These are phyloP conservation scores for Hypoxylon sp. DNA, from an alignment of 2,329 filamentous ascomycete species.

Conservation along the genomic window DNA sequence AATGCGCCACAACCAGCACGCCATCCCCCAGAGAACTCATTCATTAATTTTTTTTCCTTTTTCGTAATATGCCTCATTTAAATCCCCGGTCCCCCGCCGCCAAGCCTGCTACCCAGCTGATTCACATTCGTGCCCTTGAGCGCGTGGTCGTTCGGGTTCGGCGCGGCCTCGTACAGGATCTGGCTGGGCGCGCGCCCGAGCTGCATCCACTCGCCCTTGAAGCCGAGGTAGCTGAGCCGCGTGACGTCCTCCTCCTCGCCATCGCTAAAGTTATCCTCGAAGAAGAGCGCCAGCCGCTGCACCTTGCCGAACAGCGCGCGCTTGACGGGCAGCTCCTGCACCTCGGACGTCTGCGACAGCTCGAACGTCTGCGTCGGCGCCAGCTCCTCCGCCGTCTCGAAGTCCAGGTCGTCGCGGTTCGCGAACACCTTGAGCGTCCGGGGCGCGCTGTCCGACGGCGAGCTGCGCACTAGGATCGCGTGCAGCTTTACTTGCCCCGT, in stretches of 20 bases:
- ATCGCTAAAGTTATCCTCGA: constrained; percentile 88
- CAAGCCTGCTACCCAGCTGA: constrained; percentile 67
- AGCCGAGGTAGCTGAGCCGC: constrained; percentile 84
- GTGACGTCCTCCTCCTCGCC: constrained; percentile 87
- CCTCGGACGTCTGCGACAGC: constrained; percentile 80
- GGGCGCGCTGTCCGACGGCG: constrained; percentile 76
- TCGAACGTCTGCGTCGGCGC: constrained; percentile 76
- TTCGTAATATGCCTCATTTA: constrained; percentile 42
- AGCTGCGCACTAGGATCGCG: constrained; percentile 86
- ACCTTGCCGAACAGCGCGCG: constrained; percentile 90
- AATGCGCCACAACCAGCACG: not conserved
- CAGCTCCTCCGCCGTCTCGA: constrained; percentile 77
- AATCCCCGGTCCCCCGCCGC: constrained; percentile 56
- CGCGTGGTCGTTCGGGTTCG: constrained; percentile 90
- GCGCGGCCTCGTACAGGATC: constrained; percentile 93
- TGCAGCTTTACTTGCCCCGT: constrained; percentile 94
- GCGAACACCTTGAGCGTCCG: constrained; percentile 87
- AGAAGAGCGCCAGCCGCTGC: constrained; percentile 85
- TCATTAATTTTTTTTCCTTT: not conserved
- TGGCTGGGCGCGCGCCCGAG: constrained; percentile 84
- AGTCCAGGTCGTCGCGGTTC: constrained; percentile 91
- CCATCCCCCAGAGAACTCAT: not conserved
- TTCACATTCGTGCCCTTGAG: constrained; percentile 68
- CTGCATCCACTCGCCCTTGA: constrained; percentile 94
- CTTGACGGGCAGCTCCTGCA: constrained; percentile 90